These are phyloP conservation scores for Amoebophrya sp. DNA, from an alignment of 169 alveolate genomes.

Conservation along the genomic window DNA sequence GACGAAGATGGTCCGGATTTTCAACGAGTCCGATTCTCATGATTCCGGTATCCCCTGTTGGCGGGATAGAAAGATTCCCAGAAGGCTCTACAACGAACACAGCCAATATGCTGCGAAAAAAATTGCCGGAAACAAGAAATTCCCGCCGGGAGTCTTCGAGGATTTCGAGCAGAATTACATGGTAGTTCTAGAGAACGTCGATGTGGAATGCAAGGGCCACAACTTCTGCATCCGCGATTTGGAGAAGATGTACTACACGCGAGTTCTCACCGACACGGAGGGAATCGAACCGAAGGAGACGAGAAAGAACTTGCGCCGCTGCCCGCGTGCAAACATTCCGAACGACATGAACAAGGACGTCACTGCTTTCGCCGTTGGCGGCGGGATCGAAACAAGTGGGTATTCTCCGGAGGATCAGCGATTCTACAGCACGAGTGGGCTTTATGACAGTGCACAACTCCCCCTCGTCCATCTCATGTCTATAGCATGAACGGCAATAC, in stretches of 20 bases:
- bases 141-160: not conserved
- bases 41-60: not conserved
- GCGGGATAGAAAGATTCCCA: not conserved
- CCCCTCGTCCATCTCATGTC: too few species aligned
- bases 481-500: too few species aligned
- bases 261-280: not conserved
- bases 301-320: not conserved
- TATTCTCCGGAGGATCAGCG: too few species aligned
- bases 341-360: too few species aligned
- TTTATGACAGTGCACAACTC: too few species aligned
- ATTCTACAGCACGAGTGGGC: too few species aligned
- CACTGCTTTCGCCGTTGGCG: too few species aligned
- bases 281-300: not conserved
- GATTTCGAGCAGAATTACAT: not conserved
- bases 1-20: not conserved
- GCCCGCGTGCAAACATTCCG: too few species aligned
- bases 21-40: not conserved
- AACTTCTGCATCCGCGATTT: conserved; percentile 1
- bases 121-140: too few species aligned
- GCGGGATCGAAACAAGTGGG: too few species aligned
- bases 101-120: too few species aligned
- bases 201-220: not conserved
- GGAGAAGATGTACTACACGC: not conserved
- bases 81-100: too few species aligned
- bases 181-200: not conserved